phyloP scores from a whole-genome alignment of 2,329 filamentous ascomycete species.

The Monilinia fructicola region DNA sequence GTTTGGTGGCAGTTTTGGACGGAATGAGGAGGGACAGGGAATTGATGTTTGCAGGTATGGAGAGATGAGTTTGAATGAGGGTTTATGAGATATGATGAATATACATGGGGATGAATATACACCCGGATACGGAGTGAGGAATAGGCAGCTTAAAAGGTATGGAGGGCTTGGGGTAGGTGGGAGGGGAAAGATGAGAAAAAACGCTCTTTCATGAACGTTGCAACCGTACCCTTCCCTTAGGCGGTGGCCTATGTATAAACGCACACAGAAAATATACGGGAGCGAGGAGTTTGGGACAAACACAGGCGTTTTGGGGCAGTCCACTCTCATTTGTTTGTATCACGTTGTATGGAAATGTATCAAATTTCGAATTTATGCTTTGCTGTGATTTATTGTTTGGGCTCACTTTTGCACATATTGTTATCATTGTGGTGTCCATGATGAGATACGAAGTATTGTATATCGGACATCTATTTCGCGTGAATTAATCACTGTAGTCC shows the following conservation, averaged over 20 bases:
- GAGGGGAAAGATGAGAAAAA: not conserved
- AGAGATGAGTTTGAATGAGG: constrained; percentile 26
- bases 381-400: not conserved
- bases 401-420: not conserved
- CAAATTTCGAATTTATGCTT: not conserved
- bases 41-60: constrained; percentile 28
- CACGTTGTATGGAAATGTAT: constrained; percentile 19
- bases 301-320: constrained; percentile 12
- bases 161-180: too few relatives aligned
- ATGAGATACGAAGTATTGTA: not conserved
- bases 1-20: constrained; percentile 67
- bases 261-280: constrained; percentile 28
- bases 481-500: not conserved
- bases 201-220: constrained; percentile 10
- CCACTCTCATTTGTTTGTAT: constrained; percentile 24
- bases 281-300: constrained; percentile 36
- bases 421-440: too few relatives aligned
- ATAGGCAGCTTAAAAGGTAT: too few relatives aligned
- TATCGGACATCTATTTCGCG: not conserved
- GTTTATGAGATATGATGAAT: constrained; percentile 20
- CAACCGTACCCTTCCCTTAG: constrained; percentile 23
- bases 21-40: constrained; percentile 63
- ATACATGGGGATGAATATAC: constrained; percentile 2
- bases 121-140: not conserved
- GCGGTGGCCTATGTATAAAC: constrained; percentile 30